Percentiles rank a stretch among this genome's conserved stretches.
Conservation (phyloP, 306 rosid species). For the Abrus precatorius region DNA sequence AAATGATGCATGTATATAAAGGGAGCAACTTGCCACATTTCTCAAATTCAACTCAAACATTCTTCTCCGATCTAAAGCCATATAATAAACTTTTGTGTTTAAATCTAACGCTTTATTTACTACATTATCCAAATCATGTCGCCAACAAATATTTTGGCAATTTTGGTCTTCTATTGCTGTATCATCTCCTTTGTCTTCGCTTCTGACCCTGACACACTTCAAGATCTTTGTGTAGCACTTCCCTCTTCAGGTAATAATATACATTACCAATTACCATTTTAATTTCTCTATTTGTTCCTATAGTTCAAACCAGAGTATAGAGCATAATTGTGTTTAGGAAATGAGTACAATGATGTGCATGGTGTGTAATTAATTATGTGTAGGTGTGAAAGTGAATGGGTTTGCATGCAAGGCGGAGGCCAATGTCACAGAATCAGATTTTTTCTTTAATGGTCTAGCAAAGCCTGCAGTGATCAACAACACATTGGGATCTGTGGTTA, state of each 20-base stretch:
- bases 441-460: constrained; percentile 58
- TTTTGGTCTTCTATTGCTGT: constrained; percentile 43
- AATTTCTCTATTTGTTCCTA: background rate
- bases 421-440: constrained; percentile 61
- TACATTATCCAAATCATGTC: constrained; percentile 44
- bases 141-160: constrained; percentile 35
- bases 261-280: background rate
- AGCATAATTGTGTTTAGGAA: too few relatives aligned
- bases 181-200: constrained; percentile 46
- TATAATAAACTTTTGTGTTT: background rate
- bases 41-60: constrained; percentile 41
- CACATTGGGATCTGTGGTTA: constrained; percentile 61
- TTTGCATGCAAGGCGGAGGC: constrained; percentile 63
- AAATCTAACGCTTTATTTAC: background rate
- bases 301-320: background rate
- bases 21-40: constrained; percentile 21
- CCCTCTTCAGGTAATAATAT: constrained; percentile 58
- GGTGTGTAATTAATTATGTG: background rate
- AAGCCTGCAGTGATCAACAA: constrained; percentile 47
- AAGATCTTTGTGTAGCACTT: constrained; percentile 68
- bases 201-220: constrained; percentile 65
- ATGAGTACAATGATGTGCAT: background rate
- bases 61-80: constrained; percentile 25
- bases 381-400: constrained; percentile 67
- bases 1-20: constrained; percentile 37